Base-by-base conservation (phyloP, 192 early-diverging fungal species). In the Globomyces pollinis-pini region DNA sequence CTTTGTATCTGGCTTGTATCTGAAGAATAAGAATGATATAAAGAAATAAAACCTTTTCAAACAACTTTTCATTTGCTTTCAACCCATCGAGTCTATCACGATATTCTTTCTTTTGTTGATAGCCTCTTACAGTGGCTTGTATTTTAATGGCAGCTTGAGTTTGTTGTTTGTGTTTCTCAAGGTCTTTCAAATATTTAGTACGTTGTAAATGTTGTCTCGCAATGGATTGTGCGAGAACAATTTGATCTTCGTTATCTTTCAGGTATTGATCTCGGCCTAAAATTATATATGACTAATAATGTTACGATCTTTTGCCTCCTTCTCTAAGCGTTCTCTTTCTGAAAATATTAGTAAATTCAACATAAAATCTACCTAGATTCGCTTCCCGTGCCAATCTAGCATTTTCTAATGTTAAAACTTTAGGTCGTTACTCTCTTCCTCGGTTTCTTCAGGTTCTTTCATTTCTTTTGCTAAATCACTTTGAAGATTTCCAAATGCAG, bases 401-500 rank as follows among this genome's bases (percentile, higher is more conserved):
- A n/a, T 15, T 32, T 6, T 63, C 20, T 9, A 1, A 20, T 13
- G 59, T 13, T 13, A 16, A 9, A 23, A 8, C 6, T n/a, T 11
- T n/a, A 20, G 28, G 53, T 21, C 0, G 60, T 11, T 43, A 71
- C 62, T 61, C 35, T 72, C 56, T 57, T 72, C 71, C 6, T 43
- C 41, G 16, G 41, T 43, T n/a, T 71, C 69, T 26, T 67, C 34
- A 9, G 61, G 65, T 50, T 66, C 65, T 20, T 66, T 69, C 0
- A 73, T 45, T 50, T 81, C 73, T 29, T 53, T 51, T 4, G 64
- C 72, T 3, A 93, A 70, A 6, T 81, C 81, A 36, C 76, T 73
- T 38, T 89, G 84, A 41, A 99, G 83, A 60, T 84, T 86, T 31
- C 86, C 79, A 68, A 99, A 99, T 43, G 88, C 84, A 24, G 94